These are phyloP conservation scores for Corymbia citriodora DNA, from an alignment of 441 rosid genomes.

Conservation along the genomic window DNA sequence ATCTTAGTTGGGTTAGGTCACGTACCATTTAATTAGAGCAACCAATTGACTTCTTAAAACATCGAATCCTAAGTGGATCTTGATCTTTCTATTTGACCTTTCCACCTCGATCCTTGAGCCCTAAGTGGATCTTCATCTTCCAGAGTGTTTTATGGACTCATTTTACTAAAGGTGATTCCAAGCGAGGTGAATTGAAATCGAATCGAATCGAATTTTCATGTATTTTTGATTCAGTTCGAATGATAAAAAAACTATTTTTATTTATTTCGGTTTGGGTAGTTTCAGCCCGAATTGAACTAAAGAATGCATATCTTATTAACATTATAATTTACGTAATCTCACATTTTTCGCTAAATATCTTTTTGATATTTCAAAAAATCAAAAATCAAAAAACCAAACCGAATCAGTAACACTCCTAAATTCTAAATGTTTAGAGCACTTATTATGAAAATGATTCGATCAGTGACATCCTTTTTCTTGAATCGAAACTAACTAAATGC, in stretches of 20 bases:
- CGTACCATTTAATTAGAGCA: neutral
- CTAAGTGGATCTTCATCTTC: neutral
- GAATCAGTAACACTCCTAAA: too few species aligned
- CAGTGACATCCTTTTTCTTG: fast-evolving
- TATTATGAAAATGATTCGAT: too few species aligned
- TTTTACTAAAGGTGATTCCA: neutral
- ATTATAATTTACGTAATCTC: too few species aligned
- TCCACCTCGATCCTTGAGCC: neutral
- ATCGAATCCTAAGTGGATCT: neutral
- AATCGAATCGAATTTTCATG: too few species aligned
- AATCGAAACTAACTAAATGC: fast-evolving
- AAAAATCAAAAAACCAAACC: too few species aligned
- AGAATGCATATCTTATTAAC: too few species aligned
- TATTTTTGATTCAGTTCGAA: too few species aligned
- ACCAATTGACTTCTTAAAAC: neutral
- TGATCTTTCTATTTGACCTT: neutral
- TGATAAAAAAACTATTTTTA: too few species aligned
- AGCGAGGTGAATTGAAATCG: fast-evolving
- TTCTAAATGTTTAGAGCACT: neutral
- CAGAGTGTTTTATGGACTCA: neutral
- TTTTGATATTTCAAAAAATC: too few species aligned
- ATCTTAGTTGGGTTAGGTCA: neutral
- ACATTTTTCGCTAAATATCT: too few species aligned
- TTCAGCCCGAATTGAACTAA: too few species aligned
- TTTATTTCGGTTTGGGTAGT: too few species aligned